Conservation (phyloP, 768 basidiomycete species). For the Kwoniella sp. region DNA sequence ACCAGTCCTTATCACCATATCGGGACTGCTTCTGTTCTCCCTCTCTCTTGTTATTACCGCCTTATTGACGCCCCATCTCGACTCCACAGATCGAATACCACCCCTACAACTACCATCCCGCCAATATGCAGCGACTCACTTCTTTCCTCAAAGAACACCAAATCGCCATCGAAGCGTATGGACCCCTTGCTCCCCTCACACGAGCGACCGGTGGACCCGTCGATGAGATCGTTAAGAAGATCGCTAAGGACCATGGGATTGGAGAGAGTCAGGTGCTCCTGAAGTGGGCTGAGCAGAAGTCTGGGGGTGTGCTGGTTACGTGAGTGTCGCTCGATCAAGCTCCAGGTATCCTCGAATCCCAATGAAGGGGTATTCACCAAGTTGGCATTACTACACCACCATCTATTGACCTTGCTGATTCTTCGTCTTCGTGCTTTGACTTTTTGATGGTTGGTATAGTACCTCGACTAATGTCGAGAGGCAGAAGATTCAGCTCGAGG, state of each 20-base stretch:
- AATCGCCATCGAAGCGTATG: conserved; percentile 30
- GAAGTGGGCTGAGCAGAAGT: conserved; percentile 16
- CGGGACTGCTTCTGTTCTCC: too few relatives aligned
- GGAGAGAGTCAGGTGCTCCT: conserved; percentile 34
- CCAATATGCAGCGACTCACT: conserved; percentile 22
- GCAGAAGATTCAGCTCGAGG: conserved; percentile 41
- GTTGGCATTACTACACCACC: too few relatives aligned
- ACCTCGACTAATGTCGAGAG: conserved; percentile 33
- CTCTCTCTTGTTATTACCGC: too few relatives aligned
- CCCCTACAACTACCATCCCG: conserved; percentile 27
- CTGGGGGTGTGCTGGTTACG: conserved; percentile 26
- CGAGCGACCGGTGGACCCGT: conserved; percentile 26
- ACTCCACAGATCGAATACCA: conserved; percentile 28
- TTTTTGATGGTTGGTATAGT: conserved; percentile 8
- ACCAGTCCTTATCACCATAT: too few relatives aligned
- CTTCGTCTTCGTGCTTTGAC: too few relatives aligned
- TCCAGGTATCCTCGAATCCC: too few relatives aligned
- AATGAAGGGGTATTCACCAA: too few relatives aligned
- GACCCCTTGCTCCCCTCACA: conserved; percentile 25
- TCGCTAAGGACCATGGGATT: conserved; percentile 21
- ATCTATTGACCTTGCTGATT: too few relatives aligned
- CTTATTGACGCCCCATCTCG: neutral
- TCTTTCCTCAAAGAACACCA: conserved; percentile 6
- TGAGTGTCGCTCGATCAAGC: neutral
- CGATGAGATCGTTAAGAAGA: conserved; percentile 25